Evolutionary conservation across 768 basidiomycete species (phyloP).

Genomic region (Macrolepiota dolichaula): DNA sequence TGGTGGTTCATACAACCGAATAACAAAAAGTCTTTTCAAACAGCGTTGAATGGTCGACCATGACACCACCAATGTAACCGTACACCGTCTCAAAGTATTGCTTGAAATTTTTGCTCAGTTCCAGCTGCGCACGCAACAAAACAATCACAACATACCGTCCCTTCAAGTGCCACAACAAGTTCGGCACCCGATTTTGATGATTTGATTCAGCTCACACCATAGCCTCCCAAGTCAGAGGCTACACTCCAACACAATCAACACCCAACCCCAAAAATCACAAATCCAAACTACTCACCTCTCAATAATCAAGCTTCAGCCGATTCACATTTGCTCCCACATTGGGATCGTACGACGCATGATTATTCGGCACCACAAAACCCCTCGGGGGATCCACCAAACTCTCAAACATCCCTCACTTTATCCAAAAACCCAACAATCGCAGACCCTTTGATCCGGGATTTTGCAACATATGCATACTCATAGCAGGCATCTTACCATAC

Average conservation of each 20-base stretch:
- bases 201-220: constrained; percentile 95
- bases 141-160: constrained; percentile 48
- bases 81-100: constrained; percentile 78
- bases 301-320: constrained; percentile 64
- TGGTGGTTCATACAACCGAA: neutral
- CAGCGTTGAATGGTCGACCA: constrained; percentile 62
- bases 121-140: neutral
- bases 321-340: constrained; percentile 26
- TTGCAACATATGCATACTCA: constrained; percentile 83
- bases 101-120: constrained; percentile 28
- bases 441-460: constrained; percentile 73
- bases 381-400: constrained; percentile 72
- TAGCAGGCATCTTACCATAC: constrained; percentile 55
- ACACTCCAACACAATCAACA: constrained; percentile 10
- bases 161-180: constrained; percentile 67
- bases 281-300: constrained; percentile 55
- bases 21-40: constrained; percentile 17
- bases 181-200: constrained; percentile 64
- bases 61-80: constrained; percentile 75
- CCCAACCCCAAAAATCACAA: neutral
- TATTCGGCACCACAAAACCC: constrained; percentile 85
- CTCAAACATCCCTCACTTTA: constrained; percentile 79
- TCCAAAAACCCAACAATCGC: constrained; percentile 68
- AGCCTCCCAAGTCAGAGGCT: constrained; percentile 92
- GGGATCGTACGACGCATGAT: constrained; percentile 74